phyloP scores from a whole-genome alignment of 495 filamentous ascomycete genomes.

The Podospora conica region DNA sequence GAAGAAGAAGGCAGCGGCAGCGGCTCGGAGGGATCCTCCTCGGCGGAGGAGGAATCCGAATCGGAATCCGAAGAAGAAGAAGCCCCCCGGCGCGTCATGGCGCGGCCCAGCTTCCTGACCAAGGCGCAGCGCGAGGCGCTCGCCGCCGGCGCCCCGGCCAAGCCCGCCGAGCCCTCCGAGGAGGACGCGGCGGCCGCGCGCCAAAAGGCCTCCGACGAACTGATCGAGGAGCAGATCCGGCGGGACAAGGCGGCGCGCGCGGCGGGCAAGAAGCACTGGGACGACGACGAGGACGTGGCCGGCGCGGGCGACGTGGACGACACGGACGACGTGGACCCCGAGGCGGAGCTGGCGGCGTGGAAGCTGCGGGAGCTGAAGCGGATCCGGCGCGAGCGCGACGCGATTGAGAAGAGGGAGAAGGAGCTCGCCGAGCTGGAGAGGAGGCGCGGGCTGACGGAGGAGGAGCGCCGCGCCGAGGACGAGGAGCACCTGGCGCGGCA shows the following conservation, averaged over 20 bases:
- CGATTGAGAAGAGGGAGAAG: slow-evolving; percentile 75
- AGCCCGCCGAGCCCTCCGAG: slow-evolving; percentile 25
- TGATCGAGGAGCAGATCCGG: slow-evolving; percentile 84
- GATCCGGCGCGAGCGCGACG: slow-evolving; percentile 75
- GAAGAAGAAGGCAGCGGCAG: slow-evolving; percentile 29
- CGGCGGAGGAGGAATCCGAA: slow-evolving; percentile 39
- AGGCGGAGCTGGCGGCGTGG: slow-evolving; percentile 88
- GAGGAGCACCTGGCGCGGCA: slow-evolving; percentile 68
- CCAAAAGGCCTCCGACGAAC: slow-evolving; percentile 60
- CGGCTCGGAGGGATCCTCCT: slow-evolving; percentile 40
- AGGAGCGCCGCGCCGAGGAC: slow-evolving; percentile 85
- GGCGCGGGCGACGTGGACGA: slow-evolving; percentile 63
- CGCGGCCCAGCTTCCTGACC: slow-evolving; percentile 87
- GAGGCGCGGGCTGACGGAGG: slow-evolving; percentile 75
- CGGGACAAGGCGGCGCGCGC: slow-evolving; percentile 70
- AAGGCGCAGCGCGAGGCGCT: slow-evolving; percentile 60
- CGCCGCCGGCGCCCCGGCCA: slow-evolving; percentile 15
- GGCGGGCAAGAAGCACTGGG: slow-evolving; percentile 75
- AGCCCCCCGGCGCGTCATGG: slow-evolving; percentile 63
- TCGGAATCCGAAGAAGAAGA: slow-evolving; percentile 53
- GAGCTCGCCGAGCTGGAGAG: slow-evolving; percentile 88
- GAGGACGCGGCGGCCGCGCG: slow-evolving; percentile 49
- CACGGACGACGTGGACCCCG: slow-evolving; percentile 80
- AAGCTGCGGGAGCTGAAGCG: slow-evolving; percentile 86
- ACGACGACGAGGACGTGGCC: slow-evolving; percentile 69